Conservation (phyloP, 1,139 yeast species). For the Diutina siamensis region DNA sequence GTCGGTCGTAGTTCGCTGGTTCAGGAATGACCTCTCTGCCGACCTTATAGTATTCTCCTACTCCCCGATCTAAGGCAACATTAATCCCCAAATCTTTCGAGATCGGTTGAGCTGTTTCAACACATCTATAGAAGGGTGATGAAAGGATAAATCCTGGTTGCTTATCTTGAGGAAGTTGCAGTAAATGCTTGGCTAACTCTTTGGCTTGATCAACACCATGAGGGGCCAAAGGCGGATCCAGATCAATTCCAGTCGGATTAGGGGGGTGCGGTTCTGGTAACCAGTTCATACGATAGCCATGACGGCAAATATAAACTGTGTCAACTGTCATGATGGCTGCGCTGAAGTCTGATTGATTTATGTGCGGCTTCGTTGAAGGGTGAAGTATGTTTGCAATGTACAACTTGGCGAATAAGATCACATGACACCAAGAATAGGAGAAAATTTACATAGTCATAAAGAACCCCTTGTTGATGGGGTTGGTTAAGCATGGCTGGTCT, state of each 20-base stretch:
- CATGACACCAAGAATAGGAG: too few species aligned
- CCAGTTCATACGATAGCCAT: constrained; percentile 80
- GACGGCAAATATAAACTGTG: constrained; percentile 45
- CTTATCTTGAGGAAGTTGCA: constrained; percentile 25
- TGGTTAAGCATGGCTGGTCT: too few species aligned
- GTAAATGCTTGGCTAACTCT: constrained; percentile 48
- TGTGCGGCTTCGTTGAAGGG: too few species aligned
- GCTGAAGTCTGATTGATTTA: not conserved
- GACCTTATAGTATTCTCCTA: constrained; percentile 61
- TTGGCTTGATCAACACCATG: constrained; percentile 76
- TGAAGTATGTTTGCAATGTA: too few species aligned
- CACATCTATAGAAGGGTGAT: constrained; percentile 85
- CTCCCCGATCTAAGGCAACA: constrained; percentile 58
- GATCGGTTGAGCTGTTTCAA: constrained; percentile 70
- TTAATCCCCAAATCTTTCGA: constrained; percentile 43
- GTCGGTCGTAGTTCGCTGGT: constrained; percentile 43
- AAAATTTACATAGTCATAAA: too few species aligned
- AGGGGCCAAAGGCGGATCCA: constrained; percentile 69
- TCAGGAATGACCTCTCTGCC: constrained; percentile 41
- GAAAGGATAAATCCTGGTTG: constrained; percentile 53
- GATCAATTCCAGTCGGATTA: constrained; percentile 69
- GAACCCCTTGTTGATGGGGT: too few species aligned
- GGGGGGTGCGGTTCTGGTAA: constrained; percentile 65
- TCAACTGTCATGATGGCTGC: constrained; percentile 33
- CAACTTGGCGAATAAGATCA: too few species aligned